These are phyloP conservation scores for Vaccinium macrocarpon DNA, from an alignment of 148 eudicot genomes.

Conservation along the genomic window DNA sequence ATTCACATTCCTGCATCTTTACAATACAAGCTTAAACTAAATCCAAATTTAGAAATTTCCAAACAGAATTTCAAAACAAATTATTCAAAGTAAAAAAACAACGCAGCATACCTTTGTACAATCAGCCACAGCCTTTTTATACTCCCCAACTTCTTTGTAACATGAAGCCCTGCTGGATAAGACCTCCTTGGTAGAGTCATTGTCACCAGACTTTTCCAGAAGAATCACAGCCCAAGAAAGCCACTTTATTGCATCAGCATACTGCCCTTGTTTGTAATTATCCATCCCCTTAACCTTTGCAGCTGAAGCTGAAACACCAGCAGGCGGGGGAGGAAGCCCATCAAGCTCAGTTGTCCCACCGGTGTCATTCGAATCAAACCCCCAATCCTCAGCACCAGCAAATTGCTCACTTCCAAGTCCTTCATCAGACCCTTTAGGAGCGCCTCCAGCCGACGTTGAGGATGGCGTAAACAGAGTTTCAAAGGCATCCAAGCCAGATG, in stretches of 20 bases:
- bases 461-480: slow-evolving; percentile 56
- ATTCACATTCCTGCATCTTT: background rate
- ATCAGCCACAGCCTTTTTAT: slow-evolving; percentile 97
- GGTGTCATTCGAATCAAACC: slow-evolving; percentile 42
- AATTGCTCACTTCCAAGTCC: slow-evolving; percentile 36
- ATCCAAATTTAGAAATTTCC: background rate
- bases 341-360: slow-evolving; percentile 77
- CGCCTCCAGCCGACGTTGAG: slow-evolving; percentile 27
- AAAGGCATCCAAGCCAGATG: slow-evolving; percentile 50
- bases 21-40: background rate
- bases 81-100: background rate
- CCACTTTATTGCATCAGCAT: slow-evolving; percentile 97
- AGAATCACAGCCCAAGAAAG: slow-evolving; percentile 94
- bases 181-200: slow-evolving; percentile 55
- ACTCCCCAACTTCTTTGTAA: slow-evolving; percentile 97
- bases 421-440: slow-evolving; percentile 31
- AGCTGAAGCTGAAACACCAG: slow-evolving; percentile 68
- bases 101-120: slow-evolving; percentile 74
- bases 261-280: slow-evolving; percentile 84
- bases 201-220: slow-evolving; percentile 60
- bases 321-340: slow-evolving; percentile 93
- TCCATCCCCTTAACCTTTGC: slow-evolving; percentile 89
- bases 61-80: background rate
- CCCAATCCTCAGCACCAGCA: slow-evolving; percentile 81
- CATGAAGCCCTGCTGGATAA: slow-evolving; percentile 83